A percentile compares a stretch with the other conserved stretches of the same genome.
These are phyloP conservation scores for Tulasnella sp. DNA, from an alignment of 768 basidiomycete species.

Conservation along the genomic window DNA sequence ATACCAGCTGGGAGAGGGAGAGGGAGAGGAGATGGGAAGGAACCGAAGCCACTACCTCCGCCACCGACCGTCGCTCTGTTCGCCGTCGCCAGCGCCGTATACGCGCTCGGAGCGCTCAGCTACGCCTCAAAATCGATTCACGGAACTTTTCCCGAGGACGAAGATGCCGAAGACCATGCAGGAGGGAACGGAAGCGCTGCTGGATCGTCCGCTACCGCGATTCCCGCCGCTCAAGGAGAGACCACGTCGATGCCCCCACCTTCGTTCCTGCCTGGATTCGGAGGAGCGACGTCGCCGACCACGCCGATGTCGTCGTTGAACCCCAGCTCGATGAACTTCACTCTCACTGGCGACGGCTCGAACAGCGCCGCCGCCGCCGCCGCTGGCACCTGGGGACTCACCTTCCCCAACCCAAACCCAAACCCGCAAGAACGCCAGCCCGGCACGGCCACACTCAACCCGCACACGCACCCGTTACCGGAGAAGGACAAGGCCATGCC, in stretches of 20 bases:
- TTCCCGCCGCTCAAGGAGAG: neutral
- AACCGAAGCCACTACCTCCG: neutral
- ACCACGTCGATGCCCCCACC: conserved; percentile 3
- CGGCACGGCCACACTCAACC: neutral
- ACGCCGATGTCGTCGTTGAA: neutral
- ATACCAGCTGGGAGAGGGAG: neutral
- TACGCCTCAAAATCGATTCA: conserved; percentile 12
- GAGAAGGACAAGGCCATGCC: neutral
- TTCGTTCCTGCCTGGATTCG: neutral
- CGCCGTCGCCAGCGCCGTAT: conserved; percentile 53
- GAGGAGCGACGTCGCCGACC: neutral
- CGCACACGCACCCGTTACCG: neutral
- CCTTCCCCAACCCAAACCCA: too few species aligned
- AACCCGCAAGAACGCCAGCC: neutral
- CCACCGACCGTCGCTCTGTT: conserved; percentile 52
- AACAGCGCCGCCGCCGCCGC: too few species aligned
- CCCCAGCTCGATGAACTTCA: neutral
- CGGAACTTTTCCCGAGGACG: conserved; percentile 11
- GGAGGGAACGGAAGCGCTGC: neutral
- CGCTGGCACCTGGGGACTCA: neutral
- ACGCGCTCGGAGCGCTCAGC: conserved; percentile 54
- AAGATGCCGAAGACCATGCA: neutral
- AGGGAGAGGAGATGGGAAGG: neutral
- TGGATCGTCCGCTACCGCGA: too few species aligned
- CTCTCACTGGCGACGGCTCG: neutral